Percentiles rank a stretch among this genome's conserved stretches.
phyloP scores from a whole-genome alignment of 2,329 filamentous ascomycete genomes.

The Torrubiella hemipterigena region DNA sequence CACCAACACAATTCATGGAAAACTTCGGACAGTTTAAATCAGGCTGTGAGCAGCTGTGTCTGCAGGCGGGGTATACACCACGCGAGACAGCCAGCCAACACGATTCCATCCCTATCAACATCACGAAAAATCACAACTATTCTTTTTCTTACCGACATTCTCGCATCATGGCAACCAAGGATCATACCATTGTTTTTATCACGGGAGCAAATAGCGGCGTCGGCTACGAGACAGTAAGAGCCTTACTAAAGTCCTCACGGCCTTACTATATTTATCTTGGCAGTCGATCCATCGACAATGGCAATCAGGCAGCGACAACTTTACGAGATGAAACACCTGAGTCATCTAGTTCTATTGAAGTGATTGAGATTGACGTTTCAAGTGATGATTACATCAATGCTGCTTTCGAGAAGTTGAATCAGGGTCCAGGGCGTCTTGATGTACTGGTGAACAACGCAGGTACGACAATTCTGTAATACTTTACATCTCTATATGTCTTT shows the following conservation, averaged over 20 bases:
- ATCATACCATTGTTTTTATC: slow-evolving; percentile 35
- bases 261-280: slow-evolving; percentile 47
- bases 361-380: slow-evolving; percentile 40
- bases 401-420: slow-evolving; percentile 28
- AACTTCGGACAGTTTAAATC: no score
- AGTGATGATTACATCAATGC: slow-evolving; percentile 38
- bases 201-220: slow-evolving; percentile 52
- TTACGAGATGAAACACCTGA: slow-evolving; percentile 27
- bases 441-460: slow-evolving; percentile 46
- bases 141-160: no score
- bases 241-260: slow-evolving; percentile 31
- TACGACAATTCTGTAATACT: slow-evolving; percentile 11
- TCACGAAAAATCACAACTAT: no score
- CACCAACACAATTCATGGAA: no score
- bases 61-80: no score
- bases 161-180: neutral
- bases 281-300: slow-evolving; percentile 37
- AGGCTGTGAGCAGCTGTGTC: no score
- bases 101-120: no score
- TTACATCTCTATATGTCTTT: no score
- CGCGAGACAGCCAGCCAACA: no score
- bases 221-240: slow-evolving; percentile 44
- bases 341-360: slow-evolving; percentile 27
- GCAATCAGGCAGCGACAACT: slow-evolving; percentile 28
- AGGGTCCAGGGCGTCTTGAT: slow-evolving; percentile 34